These are phyloP conservation scores for Pneumocystis canis DNA, from an alignment of 1,139 yeast species.

Conservation along the genomic window DNA sequence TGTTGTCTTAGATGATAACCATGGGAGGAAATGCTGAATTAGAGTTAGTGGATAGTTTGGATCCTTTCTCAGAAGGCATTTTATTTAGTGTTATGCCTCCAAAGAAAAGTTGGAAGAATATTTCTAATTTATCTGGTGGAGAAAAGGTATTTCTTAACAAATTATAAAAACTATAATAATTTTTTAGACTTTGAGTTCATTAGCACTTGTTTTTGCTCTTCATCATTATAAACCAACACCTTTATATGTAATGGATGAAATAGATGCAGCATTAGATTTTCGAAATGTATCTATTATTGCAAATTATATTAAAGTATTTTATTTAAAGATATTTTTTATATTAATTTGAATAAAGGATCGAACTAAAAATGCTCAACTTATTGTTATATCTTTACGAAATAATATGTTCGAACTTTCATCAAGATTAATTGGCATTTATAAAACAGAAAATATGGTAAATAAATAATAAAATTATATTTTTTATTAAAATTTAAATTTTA, in stretches of 20 bases:
- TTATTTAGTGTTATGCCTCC: slow-evolving; percentile 98
- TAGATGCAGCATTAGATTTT: slow-evolving; percentile 96
- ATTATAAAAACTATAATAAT: neutral
- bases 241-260: slow-evolving; percentile 96
- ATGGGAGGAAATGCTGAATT: slow-evolving; percentile 99
- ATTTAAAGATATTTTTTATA: neutral
- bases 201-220: slow-evolving; percentile 90
- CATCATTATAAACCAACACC: slow-evolving; percentile 97
- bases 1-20: slow-evolving; percentile 50
- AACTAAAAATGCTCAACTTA: slow-evolving; percentile 90
- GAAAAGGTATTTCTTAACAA: slow-evolving; percentile 37
- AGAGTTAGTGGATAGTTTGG: slow-evolving; percentile 86
- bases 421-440: slow-evolving; percentile 88
- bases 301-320: slow-evolving; percentile 54
- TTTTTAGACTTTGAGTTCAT: slow-evolving; percentile 60
- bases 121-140: slow-evolving; percentile 90
- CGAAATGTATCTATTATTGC: slow-evolving; percentile 95
- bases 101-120: slow-evolving; percentile 92
- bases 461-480: neutral
- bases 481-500: neutral
- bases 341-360: slow-evolving; percentile 36
- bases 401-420: slow-evolving; percentile 96
- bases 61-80: slow-evolving; percentile 97
- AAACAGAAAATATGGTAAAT: slow-evolving; percentile 58
- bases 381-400: slow-evolving; percentile 86